Evolutionary conservation across 208 protist genomes (phyloP).

Genomic region (Acanthamoeba royreba): DNA sequence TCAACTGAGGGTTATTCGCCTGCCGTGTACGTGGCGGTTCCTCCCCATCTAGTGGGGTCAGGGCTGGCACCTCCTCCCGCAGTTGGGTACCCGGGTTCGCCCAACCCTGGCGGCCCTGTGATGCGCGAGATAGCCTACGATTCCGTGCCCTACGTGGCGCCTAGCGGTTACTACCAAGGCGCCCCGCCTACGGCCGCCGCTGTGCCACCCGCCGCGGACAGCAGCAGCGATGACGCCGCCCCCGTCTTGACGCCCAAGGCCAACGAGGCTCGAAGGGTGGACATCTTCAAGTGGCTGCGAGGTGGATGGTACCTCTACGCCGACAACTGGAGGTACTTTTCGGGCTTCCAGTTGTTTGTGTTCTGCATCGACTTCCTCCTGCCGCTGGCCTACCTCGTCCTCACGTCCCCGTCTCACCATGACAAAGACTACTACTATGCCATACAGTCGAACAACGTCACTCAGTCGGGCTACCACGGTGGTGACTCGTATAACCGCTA

Average conservation of each 20-base stretch:
- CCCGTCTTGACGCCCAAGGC: neutral
- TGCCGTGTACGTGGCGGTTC: too few species aligned
- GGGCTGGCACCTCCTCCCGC: neutral
- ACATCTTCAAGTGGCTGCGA: neutral
- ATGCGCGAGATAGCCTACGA: neutral
- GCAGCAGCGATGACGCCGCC: neutral
- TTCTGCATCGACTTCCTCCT: neutral
- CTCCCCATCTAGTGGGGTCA: neutral
- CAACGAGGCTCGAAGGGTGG: neutral
- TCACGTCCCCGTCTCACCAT: too few species aligned
- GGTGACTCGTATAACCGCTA: neutral
- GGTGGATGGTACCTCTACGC: neutral
- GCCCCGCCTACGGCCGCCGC: neutral
- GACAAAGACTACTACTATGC: neutral
- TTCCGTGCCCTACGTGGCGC: neutral
- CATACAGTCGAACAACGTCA: too few species aligned
- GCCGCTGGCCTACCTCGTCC: neutral
- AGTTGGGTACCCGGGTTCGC: too few species aligned
- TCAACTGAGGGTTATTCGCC: neutral
- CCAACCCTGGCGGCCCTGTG: neutral
- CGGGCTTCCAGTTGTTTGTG: neutral
- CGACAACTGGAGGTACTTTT: constrained; percentile 34
- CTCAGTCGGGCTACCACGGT: neutral
- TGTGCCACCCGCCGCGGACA: neutral
- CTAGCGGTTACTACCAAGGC: too few species aligned